Evolutionary conservation across 768 basidiomycete species (phyloP).

Genomic region (Lactifluus subvellereus): DNA sequence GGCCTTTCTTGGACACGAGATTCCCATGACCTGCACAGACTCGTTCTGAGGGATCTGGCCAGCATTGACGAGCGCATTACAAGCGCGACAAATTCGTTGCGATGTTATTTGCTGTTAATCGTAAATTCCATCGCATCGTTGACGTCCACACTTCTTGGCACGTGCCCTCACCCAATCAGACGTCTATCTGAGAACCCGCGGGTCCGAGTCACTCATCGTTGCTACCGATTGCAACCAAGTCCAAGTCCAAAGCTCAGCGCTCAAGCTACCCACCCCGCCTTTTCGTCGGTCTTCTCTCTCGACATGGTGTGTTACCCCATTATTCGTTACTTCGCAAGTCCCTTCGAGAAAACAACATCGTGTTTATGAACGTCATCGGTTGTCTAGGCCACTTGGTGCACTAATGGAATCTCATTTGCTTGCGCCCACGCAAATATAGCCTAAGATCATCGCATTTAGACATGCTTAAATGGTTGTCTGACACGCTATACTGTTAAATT

Average conservation of each 20-base stretch:
- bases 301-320: not conserved
- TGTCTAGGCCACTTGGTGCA: conserved; percentile 6
- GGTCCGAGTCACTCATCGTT: not conserved
- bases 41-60: not conserved
- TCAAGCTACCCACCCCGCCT: too few relatives aligned
- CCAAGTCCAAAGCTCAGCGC: not conserved
- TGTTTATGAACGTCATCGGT: conserved; percentile 12
- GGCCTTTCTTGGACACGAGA: conserved; percentile 5
- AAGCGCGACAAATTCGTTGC: not conserved
- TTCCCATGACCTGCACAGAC: conserved; percentile 5
- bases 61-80: conserved; percentile 7
- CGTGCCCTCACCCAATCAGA: not conserved
- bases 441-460: not conserved
- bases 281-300: not conserved
- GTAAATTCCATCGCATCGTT: not conserved
- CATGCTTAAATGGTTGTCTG: not conserved
- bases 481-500: not conserved
- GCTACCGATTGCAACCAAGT: too few relatives aligned
- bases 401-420: not conserved
- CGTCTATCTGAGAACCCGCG: too few relatives aligned
- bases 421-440: not conserved
- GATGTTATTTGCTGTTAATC: not conserved
- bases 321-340: not conserved
- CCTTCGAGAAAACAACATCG: conserved; percentile 10
- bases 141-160: not conserved